Conservation (phyloP, 352 stramenopile species). For the Globisporangium heterothallicum region DNA sequence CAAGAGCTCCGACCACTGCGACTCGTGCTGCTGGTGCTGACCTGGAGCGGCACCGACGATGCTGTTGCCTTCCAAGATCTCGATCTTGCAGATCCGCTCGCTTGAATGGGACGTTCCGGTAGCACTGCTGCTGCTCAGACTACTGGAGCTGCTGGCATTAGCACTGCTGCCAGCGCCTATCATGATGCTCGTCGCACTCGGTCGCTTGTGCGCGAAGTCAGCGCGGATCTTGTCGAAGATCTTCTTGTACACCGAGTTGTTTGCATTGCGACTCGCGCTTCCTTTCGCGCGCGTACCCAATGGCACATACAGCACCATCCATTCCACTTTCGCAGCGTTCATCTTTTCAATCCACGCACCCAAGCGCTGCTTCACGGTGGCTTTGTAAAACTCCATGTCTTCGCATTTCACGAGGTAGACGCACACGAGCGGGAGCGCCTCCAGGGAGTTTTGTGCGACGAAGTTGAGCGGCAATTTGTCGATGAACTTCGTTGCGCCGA, state of each 20-base stretch:
- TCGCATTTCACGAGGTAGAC: slow-evolving; percentile 85
- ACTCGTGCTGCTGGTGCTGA: slow-evolving; percentile 73
- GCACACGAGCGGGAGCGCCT: slow-evolving; percentile 40
- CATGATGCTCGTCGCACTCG: slow-evolving; percentile 12
- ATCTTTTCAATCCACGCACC: slow-evolving; percentile 66
- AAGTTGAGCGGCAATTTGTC: slow-evolving; percentile 39
- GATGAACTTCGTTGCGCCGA: slow-evolving; percentile 37
- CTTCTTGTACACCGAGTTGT: slow-evolving; percentile 62
- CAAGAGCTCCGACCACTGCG: slow-evolving; percentile 74
- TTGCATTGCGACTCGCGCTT: slow-evolving; percentile 18
- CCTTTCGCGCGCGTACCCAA: slow-evolving; percentile 64
- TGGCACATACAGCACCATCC: slow-evolving; percentile 82
- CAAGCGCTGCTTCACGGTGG: slow-evolving; percentile 38
- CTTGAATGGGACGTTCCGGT: slow-evolving; percentile 6
- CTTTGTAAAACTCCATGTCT: slow-evolving; percentile 70
- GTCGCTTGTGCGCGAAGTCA: slow-evolving; percentile 56
- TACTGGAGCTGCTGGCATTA: not conserved
- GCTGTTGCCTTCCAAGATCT: slow-evolving; percentile 67
- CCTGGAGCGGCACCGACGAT: slow-evolving; percentile 35
- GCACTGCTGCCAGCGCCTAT: slow-evolving; percentile 6
- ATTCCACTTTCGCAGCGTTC: slow-evolving; percentile 59
- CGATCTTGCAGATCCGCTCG: slow-evolving; percentile 82
- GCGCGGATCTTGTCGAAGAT: slow-evolving; percentile 66
- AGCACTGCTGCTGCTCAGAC: slow-evolving; percentile 6
- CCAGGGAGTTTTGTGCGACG: slow-evolving; percentile 22